These are phyloP conservation scores for Paspalum vaginatum DNA, from an alignment of 176 grass and related monocot genomes.

Conservation along the genomic window DNA sequence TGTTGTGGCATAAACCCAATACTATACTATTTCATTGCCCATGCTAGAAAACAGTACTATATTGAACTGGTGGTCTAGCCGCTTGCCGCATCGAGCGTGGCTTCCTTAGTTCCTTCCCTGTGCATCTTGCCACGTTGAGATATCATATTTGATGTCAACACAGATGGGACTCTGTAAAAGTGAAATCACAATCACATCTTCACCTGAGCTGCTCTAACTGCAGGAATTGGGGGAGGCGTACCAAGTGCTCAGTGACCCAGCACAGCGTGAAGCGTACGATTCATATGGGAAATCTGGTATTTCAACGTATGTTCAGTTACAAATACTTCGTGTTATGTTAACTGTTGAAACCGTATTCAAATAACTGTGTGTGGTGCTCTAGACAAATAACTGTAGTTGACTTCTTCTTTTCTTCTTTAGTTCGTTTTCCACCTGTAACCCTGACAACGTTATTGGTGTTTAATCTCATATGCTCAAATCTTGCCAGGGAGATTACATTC, in stretches of 20 bases:
- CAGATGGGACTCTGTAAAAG: neutral
- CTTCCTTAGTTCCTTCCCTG: neutral
- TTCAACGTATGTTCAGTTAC: conserved; percentile 69
- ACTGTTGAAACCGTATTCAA: neutral
- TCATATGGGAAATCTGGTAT: conserved; percentile 80
- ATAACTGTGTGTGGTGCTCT: neutral
- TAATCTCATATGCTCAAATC: conserved; percentile 15
- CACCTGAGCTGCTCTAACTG: conserved; percentile 28
- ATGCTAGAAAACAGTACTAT: neutral
- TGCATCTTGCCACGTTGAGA: conserved; percentile 1
- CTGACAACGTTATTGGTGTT: conserved; percentile 30
- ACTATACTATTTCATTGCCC: neutral
- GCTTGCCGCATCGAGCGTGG: neutral
- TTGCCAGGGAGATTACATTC: conserved; percentile 27
- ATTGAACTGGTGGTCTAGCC: neutral
- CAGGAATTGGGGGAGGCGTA: conserved; percentile 98
- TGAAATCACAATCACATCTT: conserved; percentile 17
- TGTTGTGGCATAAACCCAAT: neutral
- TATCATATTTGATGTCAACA: neutral
- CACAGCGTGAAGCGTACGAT: conserved; percentile 81
- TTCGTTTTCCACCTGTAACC: conserved; percentile 47
- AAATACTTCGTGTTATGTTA: neutral
- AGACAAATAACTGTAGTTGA: neutral
- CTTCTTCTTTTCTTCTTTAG: conserved; percentile 33
- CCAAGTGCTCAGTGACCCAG: conserved; percentile 87